phyloP scores from a whole-genome alignment of 2,329 filamentous ascomycete species.

The Plectosphaerella plurivora region DNA sequence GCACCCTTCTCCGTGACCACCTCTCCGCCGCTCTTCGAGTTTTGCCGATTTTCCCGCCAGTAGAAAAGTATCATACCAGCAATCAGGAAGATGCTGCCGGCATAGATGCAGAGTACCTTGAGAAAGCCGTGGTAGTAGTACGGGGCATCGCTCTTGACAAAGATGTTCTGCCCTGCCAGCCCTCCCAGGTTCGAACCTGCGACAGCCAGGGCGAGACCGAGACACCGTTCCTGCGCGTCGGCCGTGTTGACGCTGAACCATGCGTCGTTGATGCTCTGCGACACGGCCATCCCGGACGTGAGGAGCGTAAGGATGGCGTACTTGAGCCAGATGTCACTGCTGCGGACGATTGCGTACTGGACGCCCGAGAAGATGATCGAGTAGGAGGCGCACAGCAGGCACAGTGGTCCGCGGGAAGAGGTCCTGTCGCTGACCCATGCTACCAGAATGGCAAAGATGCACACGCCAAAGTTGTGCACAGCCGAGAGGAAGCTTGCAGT shows the following conservation, averaged over 20 bases:
- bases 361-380: not conserved
- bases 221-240: not conserved
- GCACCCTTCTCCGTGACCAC: not conserved
- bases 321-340: not conserved
- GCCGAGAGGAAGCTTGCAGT: not conserved
- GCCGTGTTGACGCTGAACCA: not conserved
- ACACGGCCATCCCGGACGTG: not conserved
- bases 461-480: not conserved
- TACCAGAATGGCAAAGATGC: not conserved
- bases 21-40: not conserved
- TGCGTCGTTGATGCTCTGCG: not conserved
- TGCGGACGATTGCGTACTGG: not conserved
- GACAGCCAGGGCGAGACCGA: not conserved
- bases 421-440: not conserved
- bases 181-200: not conserved
- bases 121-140: not conserved
- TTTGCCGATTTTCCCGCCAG: not conserved
- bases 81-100: no score
- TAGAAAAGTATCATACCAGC: not conserved
- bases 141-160: not conserved
- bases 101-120: not conserved
- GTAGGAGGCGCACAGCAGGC: not conserved
- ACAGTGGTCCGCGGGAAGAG: not conserved
- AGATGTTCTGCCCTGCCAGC: not conserved
- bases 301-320: not conserved